phyloP scores from a whole-genome alignment of 805 yeast genomes.

The Candida saitoana region DNA sequence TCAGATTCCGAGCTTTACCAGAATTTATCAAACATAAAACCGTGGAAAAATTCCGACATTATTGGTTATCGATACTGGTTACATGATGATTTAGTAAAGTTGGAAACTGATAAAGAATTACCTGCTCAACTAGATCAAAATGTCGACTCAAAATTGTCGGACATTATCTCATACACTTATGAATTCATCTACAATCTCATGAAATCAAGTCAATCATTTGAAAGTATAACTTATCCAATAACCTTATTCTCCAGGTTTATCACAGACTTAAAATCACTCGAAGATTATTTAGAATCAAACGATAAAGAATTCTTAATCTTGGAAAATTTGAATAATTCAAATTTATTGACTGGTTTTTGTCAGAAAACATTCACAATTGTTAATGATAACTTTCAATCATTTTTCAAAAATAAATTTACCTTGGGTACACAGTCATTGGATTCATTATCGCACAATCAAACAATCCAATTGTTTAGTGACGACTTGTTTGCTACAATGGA shows the following conservation, averaged over 20 bases:
- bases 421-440: neutral
- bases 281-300: constrained; percentile 12
- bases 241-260: constrained; percentile 24
- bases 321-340: constrained; percentile 7
- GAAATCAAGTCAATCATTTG: neutral
- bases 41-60: constrained; percentile 25
- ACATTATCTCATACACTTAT: constrained; percentile 7
- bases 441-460: neutral
- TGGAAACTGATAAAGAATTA: constrained; percentile 9
- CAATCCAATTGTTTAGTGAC: constrained; percentile 14
- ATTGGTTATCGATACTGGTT: constrained; percentile 35
- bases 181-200: constrained; percentile 6
- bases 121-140: neutral
- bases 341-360: constrained; percentile 7
- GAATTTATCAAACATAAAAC: constrained; percentile 9
- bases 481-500: constrained; percentile 24
- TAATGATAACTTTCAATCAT: constrained; percentile 6
- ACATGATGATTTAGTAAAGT: constrained; percentile 14
- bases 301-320: constrained; percentile 14
- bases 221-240: constrained; percentile 9
- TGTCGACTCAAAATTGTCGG: constrained; percentile 1
- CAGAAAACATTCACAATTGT: constrained; percentile 8
- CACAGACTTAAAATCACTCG: constrained; percentile 21
- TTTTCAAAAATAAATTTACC: constrained; percentile 4
- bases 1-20: neutral